phyloP scores from a whole-genome alignment of 2,329 filamentous ascomycete genomes.

The Claviceps digitariae region DNA sequence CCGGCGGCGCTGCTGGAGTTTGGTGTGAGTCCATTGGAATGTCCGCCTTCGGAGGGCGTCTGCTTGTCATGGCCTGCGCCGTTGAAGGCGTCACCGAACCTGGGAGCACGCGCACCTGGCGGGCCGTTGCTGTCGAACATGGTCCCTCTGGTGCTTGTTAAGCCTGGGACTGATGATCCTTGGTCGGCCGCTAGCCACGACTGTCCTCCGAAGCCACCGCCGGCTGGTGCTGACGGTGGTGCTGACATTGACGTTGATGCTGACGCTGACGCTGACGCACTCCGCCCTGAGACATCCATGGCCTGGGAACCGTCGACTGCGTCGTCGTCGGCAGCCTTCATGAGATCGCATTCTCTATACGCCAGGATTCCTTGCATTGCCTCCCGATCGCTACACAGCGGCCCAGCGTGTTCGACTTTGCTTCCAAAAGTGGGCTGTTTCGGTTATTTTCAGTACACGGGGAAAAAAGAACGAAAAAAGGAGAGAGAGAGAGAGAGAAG shows the following conservation, averaged over 20 bases:
- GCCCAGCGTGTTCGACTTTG: conserved; percentile 4
- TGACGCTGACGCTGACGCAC: background rate
- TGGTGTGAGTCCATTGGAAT: conserved; percentile 31
- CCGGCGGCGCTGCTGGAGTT: too few relatives aligned
- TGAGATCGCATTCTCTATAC: conserved; percentile 30
- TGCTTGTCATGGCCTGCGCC: conserved; percentile 26
- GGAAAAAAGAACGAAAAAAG: background rate
- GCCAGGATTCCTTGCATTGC: conserved; percentile 27
- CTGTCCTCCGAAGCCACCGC: conserved; percentile 9
- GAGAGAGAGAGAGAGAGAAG: background rate
- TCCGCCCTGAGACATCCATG: background rate
- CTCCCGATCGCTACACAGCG: conserved; percentile 22
- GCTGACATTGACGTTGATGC: background rate
- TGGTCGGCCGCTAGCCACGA: conserved; percentile 26
- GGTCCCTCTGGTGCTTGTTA: too few relatives aligned
- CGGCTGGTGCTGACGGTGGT: background rate
- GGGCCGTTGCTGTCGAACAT: too few relatives aligned
- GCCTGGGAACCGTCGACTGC: conserved; percentile 22
- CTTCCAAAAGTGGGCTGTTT: conserved; percentile 1
- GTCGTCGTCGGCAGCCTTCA: conserved; percentile 26
- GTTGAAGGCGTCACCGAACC: too few relatives aligned
- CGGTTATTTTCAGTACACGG: background rate
- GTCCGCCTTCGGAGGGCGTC: conserved; percentile 33
- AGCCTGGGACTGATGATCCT: too few relatives aligned
- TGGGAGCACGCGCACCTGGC: too few relatives aligned